Conservation (phyloP, 75 land plant species). For the Adiantum capillusveneris region DNA sequence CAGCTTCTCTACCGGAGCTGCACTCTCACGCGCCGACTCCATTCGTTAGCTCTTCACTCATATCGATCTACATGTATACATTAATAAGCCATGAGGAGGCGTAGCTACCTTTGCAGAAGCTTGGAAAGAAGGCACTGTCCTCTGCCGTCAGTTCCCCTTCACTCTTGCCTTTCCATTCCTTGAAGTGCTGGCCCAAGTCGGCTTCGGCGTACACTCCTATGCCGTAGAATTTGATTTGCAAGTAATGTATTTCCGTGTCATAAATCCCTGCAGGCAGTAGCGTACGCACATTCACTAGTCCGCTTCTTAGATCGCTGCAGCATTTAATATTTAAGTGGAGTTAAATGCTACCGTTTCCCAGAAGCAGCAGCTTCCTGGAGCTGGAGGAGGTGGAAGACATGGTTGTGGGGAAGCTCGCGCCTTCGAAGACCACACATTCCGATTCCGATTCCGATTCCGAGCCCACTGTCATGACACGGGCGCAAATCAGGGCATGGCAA, state of each 20-base stretch:
- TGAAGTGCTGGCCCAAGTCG: neutral
- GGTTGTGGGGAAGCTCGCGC: too few relatives aligned
- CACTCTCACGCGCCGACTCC: neutral
- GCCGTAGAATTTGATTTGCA: neutral
- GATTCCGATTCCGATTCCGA: too few relatives aligned
- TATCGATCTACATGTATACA: neutral
- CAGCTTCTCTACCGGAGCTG: neutral
- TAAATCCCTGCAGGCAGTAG: neutral
- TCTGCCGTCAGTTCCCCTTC: neutral
- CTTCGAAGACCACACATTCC: too few relatives aligned
- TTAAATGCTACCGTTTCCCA: too few relatives aligned
- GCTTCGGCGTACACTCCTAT: neutral
- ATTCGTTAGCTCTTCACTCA: neutral
- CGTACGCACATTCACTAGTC: too few relatives aligned
- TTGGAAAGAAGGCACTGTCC: neutral
- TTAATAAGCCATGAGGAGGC: neutral
- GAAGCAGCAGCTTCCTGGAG: too few relatives aligned
- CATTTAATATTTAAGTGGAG: too few relatives aligned
- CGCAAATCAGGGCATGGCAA: too few relatives aligned
- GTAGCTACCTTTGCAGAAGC: neutral
- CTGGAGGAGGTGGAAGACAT: too few relatives aligned
- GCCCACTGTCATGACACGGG: too few relatives aligned
- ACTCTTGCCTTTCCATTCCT: neutral
- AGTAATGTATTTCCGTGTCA: neutral
- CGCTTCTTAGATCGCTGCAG: too few relatives aligned